Conservation (phyloP, 2,329 filamentous ascomycete genomes). For the Pezizomycotina sp. region DNA sequence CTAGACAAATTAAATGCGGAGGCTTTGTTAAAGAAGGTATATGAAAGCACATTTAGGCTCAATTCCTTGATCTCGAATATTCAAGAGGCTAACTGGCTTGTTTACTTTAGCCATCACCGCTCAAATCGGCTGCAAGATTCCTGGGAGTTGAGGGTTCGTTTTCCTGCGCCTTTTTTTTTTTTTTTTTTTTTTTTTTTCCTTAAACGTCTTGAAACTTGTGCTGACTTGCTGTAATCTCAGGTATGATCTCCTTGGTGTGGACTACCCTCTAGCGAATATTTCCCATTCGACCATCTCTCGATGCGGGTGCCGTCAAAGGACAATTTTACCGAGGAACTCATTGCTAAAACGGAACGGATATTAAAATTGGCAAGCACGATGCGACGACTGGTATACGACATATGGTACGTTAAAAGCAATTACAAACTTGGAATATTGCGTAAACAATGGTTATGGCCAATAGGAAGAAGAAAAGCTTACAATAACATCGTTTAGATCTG, state of each 20-base stretch:
- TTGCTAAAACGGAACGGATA: conserved; percentile 40
- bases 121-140: conserved; percentile 16
- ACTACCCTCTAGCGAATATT: conserved; percentile 74
- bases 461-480: conserved; percentile 5
- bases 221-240: conserved; percentile 21
- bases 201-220: neutral
- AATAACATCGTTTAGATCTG: conserved; percentile 43
- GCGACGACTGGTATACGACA: conserved; percentile 43
- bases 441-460: neutral
- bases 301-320: conserved; percentile 56
- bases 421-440: too few species aligned
- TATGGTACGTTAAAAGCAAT: conserved; percentile 29
- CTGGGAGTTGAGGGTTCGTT: conserved; percentile 16
- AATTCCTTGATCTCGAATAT: too few species aligned
- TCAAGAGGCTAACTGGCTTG: conserved; percentile 16
- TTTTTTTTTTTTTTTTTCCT: too few species aligned
- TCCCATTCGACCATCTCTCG: conserved; percentile 68
- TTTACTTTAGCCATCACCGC: conserved; percentile 12
- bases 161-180: too few species aligned
- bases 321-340: conserved; percentile 54
- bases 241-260: conserved; percentile 86
- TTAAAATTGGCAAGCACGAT: conserved; percentile 72
- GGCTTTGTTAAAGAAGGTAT: too few species aligned
- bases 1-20: conserved; percentile 17
- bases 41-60: too few species aligned